Conservation (phyloP, 2,329 filamentous ascomycete genomes). For the Plectosphaerella plurivora region DNA sequence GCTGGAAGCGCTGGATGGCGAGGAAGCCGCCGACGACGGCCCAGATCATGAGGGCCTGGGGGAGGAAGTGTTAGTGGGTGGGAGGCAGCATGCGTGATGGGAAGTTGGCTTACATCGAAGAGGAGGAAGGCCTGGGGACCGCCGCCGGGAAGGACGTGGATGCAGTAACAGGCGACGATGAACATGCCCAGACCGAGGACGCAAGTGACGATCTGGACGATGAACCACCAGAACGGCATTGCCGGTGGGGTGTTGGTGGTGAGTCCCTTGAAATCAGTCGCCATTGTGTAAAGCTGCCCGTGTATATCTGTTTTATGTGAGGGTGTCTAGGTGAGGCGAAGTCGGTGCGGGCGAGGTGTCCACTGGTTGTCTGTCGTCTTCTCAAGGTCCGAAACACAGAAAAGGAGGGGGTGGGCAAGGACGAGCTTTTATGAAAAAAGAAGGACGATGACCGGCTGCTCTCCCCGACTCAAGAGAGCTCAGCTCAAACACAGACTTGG, state of each 20-base stretch:
- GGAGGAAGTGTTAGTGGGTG: not conserved
- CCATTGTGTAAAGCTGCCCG: not conserved
- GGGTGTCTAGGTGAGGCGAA: not conserved
- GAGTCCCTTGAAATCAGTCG: constrained; percentile 20
- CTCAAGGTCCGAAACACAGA: not conserved
- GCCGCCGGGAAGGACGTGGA: constrained; percentile 18
- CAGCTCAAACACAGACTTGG: no score
- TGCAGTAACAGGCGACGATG: constrained; percentile 32
- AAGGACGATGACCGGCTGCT: no score
- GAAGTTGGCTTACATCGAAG: constrained; percentile 34
- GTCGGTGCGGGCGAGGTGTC: not conserved
- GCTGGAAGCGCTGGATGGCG: constrained; percentile 28
- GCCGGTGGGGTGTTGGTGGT: constrained; percentile 30
- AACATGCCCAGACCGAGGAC: constrained; percentile 34
- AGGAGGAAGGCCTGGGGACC: constrained; percentile 37
- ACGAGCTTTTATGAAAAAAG: not conserved
- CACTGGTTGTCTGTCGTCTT: not conserved
- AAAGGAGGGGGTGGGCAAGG: not conserved
- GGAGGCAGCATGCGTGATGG: not conserved
- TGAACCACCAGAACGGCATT: constrained; percentile 29
- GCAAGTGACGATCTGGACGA: constrained; percentile 31
- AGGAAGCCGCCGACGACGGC: constrained; percentile 32
- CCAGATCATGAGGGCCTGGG: constrained; percentile 35
- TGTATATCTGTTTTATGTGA: not conserved
- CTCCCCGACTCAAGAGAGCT: no score